Base-by-base conservation (phyloP, 2,329 filamentous ascomycete species). In the Botrytis medusae region DNA sequence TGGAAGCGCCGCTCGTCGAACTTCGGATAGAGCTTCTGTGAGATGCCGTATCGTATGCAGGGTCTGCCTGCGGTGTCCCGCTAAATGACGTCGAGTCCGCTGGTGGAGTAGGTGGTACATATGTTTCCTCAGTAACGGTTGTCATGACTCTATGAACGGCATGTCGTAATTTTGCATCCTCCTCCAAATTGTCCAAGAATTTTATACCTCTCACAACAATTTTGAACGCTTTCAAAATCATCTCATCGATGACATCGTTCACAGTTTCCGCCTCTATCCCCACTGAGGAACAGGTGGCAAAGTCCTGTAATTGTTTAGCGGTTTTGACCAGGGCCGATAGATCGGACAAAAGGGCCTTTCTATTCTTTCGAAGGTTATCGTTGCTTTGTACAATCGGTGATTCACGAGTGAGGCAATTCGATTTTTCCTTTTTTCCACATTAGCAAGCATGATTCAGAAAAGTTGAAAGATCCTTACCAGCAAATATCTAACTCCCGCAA, bases 171-270 rank as follows among this genome's bases (percentile, higher is more conserved):
- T 84, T 84, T 64, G 85, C 82, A 77, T 91, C 88, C 25, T 90
- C 92, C 54, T 93, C 91, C 84, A 96, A 91, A 2, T 95, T 87
- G 78, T 99, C 96, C 60, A 97, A 87, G 79, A 99, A 98, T 62
- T 92, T 88, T 40, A 98, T 94, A 22, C 93, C 94, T 78, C 95
- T 91, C 65, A 91, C 95, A n/a, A 97, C 93, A 70, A 98, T 94
- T 80, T 93, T 94, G 85, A 97, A 98, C 0, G 95, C 95, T 82
- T 95, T 96, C 71, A 97, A 84, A 37, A 98, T 92, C 89, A 98
- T 94, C 81, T 97, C 93, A 79, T 98, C 95, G 73, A 98, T 89
- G 73, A 95, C 89, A 78, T 92, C 89, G 79, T 93, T 93, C 20
- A 92, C 85, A 63, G 89, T 86, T 44, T 91, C 87, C 0, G 83